Percentiles rank a stretch among this genome's conserved stretches.
Evolutionary conservation across 106 monocot genomes (phyloP).

Genomic region (Cymbidium sinense): DNA sequence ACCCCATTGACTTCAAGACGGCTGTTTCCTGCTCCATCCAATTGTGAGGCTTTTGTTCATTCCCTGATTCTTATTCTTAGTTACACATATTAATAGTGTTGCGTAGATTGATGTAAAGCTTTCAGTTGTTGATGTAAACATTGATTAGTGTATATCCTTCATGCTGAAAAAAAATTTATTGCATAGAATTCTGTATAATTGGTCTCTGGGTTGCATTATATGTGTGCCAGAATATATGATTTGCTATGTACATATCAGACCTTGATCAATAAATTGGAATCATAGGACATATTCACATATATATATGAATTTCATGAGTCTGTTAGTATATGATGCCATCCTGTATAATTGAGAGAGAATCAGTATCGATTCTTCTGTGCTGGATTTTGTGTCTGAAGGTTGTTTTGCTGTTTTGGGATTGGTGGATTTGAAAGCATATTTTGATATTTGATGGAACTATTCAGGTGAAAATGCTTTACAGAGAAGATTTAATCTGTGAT

Average conservation of each 20-base stretch:
- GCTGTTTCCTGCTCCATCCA: slow-evolving; percentile 50
- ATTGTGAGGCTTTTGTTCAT: slow-evolving; percentile 17
- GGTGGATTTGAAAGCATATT: too few relatives aligned
- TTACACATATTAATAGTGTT: not conserved
- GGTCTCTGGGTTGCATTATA: not conserved
- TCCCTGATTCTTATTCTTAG: not conserved
- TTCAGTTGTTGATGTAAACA: not conserved
- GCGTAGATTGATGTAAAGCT: not conserved
- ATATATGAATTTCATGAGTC: too few relatives aligned
- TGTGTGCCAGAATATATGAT: not conserved
- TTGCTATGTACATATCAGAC: not conserved
- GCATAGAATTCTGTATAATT: not conserved
- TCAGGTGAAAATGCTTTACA: too few relatives aligned
- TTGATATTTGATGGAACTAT: too few relatives aligned
- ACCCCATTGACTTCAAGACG: slow-evolving; percentile 53
- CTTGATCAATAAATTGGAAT: not conserved
- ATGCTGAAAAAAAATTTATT: not conserved
- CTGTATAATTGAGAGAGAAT: too few relatives aligned
- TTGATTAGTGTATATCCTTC: not conserved
- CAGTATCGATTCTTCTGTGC: too few relatives aligned
- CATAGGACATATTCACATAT: not conserved
- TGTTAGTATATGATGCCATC: too few relatives aligned
- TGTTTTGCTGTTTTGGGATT: too few relatives aligned
- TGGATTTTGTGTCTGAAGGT: too few relatives aligned
- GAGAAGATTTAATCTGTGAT: too few relatives aligned